Base-by-base conservation (phyloP, 176 grass and related monocot species). In the Phoenix dactylifera region DNA sequence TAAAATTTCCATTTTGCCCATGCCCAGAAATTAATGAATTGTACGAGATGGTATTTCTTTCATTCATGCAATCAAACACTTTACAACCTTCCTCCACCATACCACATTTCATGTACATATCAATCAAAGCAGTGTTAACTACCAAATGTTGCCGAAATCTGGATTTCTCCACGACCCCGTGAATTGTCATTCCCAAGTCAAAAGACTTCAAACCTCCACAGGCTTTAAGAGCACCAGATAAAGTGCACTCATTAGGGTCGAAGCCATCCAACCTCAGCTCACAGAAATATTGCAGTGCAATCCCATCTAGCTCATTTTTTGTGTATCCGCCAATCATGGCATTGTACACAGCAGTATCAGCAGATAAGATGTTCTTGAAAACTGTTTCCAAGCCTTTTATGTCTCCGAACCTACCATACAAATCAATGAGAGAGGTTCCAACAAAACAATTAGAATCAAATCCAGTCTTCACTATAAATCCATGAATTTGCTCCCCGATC, bases 401-500 rank as follows among this genome's bases (percentile, higher is more conserved):
- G 49, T 80, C 69, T 61, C 61, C 77, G 49, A 60, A 73, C 12
- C 29, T 39, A 22, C 55, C 54, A 57, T 80, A 80, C 68, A 80
- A 60, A 49, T 80, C 77, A 26, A 80, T 53, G 25, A 80, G 77
- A 80, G 77, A 80, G 56, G 77, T 80, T 22, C 61, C 48, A 35
- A 73, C 62, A 61, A 73, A 68, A 69, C 68, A 66, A 39, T 70
- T 60, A 16, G 69, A 49, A 55, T 80, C 55, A 49, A 73, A 64
- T 55, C 77, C 62, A 54, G 57, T 62, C 64, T 68, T 80, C 25
- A 73, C 7, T 44, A 73, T 67, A 39, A 72, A 44, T 30, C 55
- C 77, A 49, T 80, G 77, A 62, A 80, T 55, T 50, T 73, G 63
- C 62, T 67, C 26, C 54, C 62, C 69, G 1, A 59, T 28, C 51